These are phyloP conservation scores for Aspergillus proliferans DNA, from an alignment of 2,329 filamentous ascomycete genomes.

Conservation along the genomic window DNA sequence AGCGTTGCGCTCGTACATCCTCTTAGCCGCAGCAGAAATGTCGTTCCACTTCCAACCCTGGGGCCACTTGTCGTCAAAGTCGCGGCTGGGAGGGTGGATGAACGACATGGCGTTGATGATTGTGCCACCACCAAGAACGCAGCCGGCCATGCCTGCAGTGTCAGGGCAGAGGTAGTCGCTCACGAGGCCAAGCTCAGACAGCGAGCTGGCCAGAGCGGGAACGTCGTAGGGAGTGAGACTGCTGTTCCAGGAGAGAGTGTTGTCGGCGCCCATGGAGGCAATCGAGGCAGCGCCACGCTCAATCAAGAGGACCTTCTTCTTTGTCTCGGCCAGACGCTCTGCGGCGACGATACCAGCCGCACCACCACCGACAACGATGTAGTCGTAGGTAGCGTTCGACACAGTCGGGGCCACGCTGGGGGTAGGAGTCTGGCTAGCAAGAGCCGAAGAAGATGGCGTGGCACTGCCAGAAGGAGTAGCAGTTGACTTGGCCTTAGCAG, in stretches of 20 bases:
- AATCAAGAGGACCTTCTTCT: slow-evolving; percentile 15
- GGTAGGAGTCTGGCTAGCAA: slow-evolving; percentile 4
- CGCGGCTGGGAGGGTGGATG: slow-evolving; percentile 46
- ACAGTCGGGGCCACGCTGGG: slow-evolving; percentile 9
- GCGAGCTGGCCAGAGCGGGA: slow-evolving; percentile 11
- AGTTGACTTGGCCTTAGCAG: slow-evolving; percentile 7
- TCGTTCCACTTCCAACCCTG: slow-evolving; percentile 61
- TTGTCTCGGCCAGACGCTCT: slow-evolving; percentile 11
- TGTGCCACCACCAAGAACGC: slow-evolving; percentile 14
- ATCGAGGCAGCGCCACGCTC: slow-evolving; percentile 13
- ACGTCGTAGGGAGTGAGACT: slow-evolving; percentile 12
- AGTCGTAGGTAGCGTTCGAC: slow-evolving; percentile 14
- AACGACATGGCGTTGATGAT: slow-evolving; percentile 14
- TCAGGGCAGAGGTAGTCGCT: slow-evolving; percentile 15
- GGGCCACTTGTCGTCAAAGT: slow-evolving; percentile 69
- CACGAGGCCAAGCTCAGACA: slow-evolving; percentile 8
- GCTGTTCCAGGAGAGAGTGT: slow-evolving; percentile 14
- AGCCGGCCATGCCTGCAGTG: slow-evolving; percentile 13
- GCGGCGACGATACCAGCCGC: slow-evolving; percentile 16
- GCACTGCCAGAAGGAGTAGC: not conserved
- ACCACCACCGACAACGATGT: slow-evolving; percentile 17
- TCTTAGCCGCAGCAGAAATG: slow-evolving; percentile 52
- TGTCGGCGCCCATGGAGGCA: slow-evolving; percentile 8
- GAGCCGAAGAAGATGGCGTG: slow-evolving; percentile 2
- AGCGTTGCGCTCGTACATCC: slow-evolving; percentile 62